Percentiles rank a stretch among this genome's conserved stretches.
Conservation (phyloP, 768 basidiomycete species). For the Suillus bovinus region DNA sequence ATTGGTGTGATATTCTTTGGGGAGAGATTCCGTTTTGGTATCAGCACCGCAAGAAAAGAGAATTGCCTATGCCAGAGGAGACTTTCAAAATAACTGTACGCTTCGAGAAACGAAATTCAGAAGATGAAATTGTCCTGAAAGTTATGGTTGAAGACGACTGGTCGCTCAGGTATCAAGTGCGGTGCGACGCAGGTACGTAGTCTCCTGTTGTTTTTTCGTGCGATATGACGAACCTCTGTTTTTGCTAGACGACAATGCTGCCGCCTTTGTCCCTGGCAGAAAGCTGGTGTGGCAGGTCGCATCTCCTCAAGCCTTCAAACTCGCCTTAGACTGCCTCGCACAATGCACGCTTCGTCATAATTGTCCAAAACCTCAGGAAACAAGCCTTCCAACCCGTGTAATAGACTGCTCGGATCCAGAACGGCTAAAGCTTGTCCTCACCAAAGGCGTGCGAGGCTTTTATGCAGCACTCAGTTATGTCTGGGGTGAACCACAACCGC, state of each 20-base stretch:
- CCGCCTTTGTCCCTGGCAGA: conserved; percentile 3
- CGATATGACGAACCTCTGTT: background rate
- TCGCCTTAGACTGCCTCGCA: conserved; percentile 7
- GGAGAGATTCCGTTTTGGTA: conserved; percentile 6
- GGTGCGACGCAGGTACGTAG: conserved; percentile 2
- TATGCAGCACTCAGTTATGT: conserved; percentile 13
- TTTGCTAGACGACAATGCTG: background rate
- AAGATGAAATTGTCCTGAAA: conserved; percentile 1
- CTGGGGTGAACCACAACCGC: conserved; percentile 12
- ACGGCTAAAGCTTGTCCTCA: conserved; percentile 4
- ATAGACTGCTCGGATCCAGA: conserved; percentile 11
- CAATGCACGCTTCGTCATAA: conserved; percentile 5
- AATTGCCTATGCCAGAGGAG: conserved; percentile 4
- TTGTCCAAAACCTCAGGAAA: conserved; percentile 3
- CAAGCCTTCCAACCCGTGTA: conserved; percentile 8
- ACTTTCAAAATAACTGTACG: conserved; percentile 8
- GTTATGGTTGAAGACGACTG: background rate
- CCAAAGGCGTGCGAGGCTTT: background rate
- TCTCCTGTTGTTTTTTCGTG: background rate
- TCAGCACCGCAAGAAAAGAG: background rate
- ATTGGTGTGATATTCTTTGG: conserved; percentile 5
- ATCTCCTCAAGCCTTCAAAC: conserved; percentile 5
- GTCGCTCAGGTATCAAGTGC: background rate
- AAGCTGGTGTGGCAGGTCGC: conserved; percentile 6
- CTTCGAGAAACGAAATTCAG: background rate